Base-by-base conservation (phyloP, 306 rosid genomes). In the Chamaecrista fasciculata region DNA sequence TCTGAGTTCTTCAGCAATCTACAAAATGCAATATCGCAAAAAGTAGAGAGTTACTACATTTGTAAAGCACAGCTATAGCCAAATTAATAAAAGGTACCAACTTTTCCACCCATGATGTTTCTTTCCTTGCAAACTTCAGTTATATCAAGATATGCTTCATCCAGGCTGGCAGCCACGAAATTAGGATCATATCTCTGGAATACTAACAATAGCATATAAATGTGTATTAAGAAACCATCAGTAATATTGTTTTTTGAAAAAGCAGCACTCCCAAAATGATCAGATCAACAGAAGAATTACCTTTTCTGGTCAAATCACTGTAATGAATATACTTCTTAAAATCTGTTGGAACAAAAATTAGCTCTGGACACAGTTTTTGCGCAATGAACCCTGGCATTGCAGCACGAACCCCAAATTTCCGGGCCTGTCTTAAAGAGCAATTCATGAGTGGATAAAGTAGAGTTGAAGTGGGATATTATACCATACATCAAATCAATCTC, bases 351-450 rank as follows among this genome's bases (percentile, higher is more conserved):
- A 86, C 97, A 76, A 94, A 83, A 78, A 94, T 81, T 76, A 94
- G 80, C 71, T 85, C 85, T 0, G 95, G 98, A 75, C 98, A 94
- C 60, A 94, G 76, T 80, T 81, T 94, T 43, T 84, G 78, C 15
- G 96, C 97, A 82, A 90, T 94, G 75, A 94, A 94, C 19, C 98
- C 98, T 56, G 98, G 98, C 98, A 94, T 94, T 56, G 96, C 97
- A 77, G 97, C 87, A 67, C 98, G 92, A 85, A 94, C 96, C 31
- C 98, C 98, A 63, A 80, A 94, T 71, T 79, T 94, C 72, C 97
- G 81, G 2, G 98, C 98, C 98, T 93, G 37, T 49, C 61, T 47
- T 46, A 62, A n/a, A 64, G 29, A 68, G 2, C 8, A 63, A 62
- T 77, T 33, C 46, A 71, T 48, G 44, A 51, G 43, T 44, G 11